Evolutionary conservation across 2,329 filamentous ascomycete genomes (phyloP).

Genomic region (Phialophora verrucosa): DNA sequence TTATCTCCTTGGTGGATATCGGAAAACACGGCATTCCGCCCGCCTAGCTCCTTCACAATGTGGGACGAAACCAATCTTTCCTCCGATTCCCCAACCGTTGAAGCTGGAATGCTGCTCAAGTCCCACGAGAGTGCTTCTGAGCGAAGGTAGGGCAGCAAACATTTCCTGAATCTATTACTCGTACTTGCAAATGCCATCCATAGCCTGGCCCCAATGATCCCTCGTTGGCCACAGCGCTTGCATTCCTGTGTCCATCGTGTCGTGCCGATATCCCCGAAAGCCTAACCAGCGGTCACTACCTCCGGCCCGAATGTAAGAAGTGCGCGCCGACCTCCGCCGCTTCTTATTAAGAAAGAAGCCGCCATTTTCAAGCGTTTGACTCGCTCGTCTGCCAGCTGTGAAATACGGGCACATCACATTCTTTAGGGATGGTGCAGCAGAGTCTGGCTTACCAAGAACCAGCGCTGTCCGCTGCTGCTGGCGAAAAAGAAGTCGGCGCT

Average conservation of each 20-base stretch:
- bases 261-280: slow-evolving; percentile 17
- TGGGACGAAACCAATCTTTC: slow-evolving; percentile 15
- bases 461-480: slow-evolving; percentile 15
- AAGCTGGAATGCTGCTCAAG: neutral
- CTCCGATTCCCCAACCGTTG: neutral
- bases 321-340: slow-evolving; percentile 10
- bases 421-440: slow-evolving; percentile 29
- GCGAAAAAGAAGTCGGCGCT: slow-evolving; percentile 10
- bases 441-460: slow-evolving; percentile 12
- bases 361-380: neutral
- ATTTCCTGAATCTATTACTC: neutral
- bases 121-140: neutral
- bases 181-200: neutral
- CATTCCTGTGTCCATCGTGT: slow-evolving; percentile 1
- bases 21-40: slow-evolving; percentile 22
- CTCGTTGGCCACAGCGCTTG: neutral
- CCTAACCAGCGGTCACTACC: neutral
- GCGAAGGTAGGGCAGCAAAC: neutral
- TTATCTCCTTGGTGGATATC: slow-evolving; percentile 11
- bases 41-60: slow-evolving; percentile 2
- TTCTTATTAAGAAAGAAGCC: neutral
- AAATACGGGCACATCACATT: neutral
- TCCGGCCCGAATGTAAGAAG: neutral
- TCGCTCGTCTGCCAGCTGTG: slow-evolving; percentile 4
- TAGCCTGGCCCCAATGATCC: neutral